These are phyloP conservation scores for Lactarius vividus DNA, from an alignment of 768 basidiomycete genomes.

Conservation along the genomic window DNA sequence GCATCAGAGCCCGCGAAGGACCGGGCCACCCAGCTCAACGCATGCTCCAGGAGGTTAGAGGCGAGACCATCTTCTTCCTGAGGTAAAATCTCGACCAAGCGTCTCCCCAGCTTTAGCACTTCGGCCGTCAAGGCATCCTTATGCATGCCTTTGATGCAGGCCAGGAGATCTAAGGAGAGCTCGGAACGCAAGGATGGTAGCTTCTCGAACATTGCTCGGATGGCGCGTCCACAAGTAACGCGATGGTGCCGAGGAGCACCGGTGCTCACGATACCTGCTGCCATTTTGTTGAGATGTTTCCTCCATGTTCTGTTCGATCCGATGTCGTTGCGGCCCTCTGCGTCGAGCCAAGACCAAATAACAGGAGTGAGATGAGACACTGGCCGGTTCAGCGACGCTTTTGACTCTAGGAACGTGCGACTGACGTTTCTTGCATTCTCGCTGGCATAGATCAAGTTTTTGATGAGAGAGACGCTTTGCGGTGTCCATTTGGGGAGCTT, in stretches of 20 bases:
- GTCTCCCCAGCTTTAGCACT: slow-evolving; percentile 8
- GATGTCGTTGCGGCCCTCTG: background rate
- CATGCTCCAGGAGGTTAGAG: slow-evolving; percentile 13
- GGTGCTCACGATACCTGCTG: slow-evolving; percentile 21
- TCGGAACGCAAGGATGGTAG: slow-evolving; percentile 11
- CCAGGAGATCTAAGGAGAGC: slow-evolving; percentile 16
- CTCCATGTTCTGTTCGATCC: slow-evolving; percentile 9
- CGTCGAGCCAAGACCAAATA: slow-evolving; percentile 28
- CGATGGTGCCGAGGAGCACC: slow-evolving; percentile 8
- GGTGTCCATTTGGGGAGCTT: slow-evolving; percentile 42
- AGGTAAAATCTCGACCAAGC: slow-evolving; percentile 4
- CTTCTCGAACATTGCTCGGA: slow-evolving; percentile 11
- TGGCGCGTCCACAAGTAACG: slow-evolving; percentile 12
- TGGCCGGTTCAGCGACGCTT: slow-evolving; percentile 13
- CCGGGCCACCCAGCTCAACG: slow-evolving; percentile 12
- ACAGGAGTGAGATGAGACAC: slow-evolving; percentile 27
- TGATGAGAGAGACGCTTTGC: slow-evolving; percentile 45
- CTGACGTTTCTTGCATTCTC: slow-evolving; percentile 17
- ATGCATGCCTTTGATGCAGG: slow-evolving; percentile 12
- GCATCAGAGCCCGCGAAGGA: slow-evolving; percentile 10
- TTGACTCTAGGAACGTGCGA: slow-evolving; percentile 29
- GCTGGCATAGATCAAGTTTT: slow-evolving; percentile 44
- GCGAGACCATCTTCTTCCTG: slow-evolving; percentile 9
- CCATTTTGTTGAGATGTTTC: slow-evolving; percentile 28
- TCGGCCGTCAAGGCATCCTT: slow-evolving; percentile 9